A percentile compares a stretch with the other conserved stretches of the same genome.
Conservation (phyloP, 1,139 yeast genomes). For the Hyphopichia khmerensis region DNA sequence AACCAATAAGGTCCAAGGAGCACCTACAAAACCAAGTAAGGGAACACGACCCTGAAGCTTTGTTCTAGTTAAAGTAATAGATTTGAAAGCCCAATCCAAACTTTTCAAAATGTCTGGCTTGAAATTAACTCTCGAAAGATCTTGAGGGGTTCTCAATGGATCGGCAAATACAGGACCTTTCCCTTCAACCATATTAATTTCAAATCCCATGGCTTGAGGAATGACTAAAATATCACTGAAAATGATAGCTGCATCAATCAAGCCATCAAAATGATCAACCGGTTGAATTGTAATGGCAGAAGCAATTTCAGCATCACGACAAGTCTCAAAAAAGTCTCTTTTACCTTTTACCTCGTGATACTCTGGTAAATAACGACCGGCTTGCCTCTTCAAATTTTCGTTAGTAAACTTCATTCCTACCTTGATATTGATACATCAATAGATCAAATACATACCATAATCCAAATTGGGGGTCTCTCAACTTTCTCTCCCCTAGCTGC, state of each 20-base stretch:
- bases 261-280: constrained; percentile 81
- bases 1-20: constrained; percentile 95
- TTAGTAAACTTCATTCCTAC: background rate
- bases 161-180: constrained; percentile 92
- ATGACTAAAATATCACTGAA: constrained; percentile 93
- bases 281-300: constrained; percentile 96
- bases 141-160: constrained; percentile 77
- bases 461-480: constrained; percentile 98
- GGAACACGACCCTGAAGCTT: constrained; percentile 91
- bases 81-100: constrained; percentile 91
- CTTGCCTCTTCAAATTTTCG: constrained; percentile 56
- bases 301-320: constrained; percentile 92
- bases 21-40: constrained; percentile 91
- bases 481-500: constrained; percentile 83
- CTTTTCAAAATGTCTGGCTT: constrained; percentile 72
- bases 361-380: constrained; percentile 87
- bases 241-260: constrained; percentile 94
- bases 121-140: constrained; percentile 56
- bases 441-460: constrained; percentile 58
- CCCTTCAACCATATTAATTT: constrained; percentile 90
- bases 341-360: constrained; percentile 85
- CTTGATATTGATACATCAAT: background rate
- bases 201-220: constrained; percentile 98
- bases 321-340: constrained; percentile 90
- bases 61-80: constrained; percentile 82